Percentiles rank a stretch among this genome's conserved stretches.
Conservation (phyloP, 1,139 yeast genomes). For the Saccharomyces hybrid region DNA sequence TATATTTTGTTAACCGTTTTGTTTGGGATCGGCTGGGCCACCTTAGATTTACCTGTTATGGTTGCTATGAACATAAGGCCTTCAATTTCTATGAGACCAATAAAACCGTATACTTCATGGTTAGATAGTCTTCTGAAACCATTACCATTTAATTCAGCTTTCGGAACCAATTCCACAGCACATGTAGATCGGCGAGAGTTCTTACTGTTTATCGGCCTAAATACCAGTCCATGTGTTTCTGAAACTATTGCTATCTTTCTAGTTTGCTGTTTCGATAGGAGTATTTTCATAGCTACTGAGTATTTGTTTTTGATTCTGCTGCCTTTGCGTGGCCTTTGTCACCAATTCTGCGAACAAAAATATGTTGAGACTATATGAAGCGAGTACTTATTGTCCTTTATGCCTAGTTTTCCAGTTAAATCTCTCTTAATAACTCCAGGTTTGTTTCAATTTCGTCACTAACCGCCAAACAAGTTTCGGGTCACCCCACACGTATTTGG, state of each 20-base stretch:
- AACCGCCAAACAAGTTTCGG: not conserved
- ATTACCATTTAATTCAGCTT: slow-evolving; percentile 17
- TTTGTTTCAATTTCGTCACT: not conserved
- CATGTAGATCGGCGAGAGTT: slow-evolving; percentile 21
- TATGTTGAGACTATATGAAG: not conserved
- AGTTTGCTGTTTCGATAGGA: slow-evolving; percentile 22
- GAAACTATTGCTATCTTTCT: slow-evolving; percentile 29
- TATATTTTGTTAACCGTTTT: slow-evolving; percentile 75
- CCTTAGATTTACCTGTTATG: slow-evolving; percentile 65
- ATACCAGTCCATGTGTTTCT: slow-evolving; percentile 24
- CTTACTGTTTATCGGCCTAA: slow-evolving; percentile 21
- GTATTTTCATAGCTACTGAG: slow-evolving; percentile 19
- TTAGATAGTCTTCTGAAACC: slow-evolving; percentile 42
- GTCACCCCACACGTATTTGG: not conserved
- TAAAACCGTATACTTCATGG: slow-evolving; percentile 64
- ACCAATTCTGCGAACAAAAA: not conserved
- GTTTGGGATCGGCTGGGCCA: slow-evolving; percentile 73
- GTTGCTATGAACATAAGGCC: slow-evolving; percentile 67
- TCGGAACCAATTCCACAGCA: slow-evolving; percentile 28
- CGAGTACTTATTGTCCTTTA: not conserved
- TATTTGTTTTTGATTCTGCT: not conserved
- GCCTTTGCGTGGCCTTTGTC: not conserved
- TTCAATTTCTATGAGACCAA: slow-evolving; percentile 71
- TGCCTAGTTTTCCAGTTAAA: not conserved
- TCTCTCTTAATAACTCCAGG: not conserved